phyloP scores from a whole-genome alignment of 2,329 filamentous ascomycete species.

The Talaromyces amestolkiae region DNA sequence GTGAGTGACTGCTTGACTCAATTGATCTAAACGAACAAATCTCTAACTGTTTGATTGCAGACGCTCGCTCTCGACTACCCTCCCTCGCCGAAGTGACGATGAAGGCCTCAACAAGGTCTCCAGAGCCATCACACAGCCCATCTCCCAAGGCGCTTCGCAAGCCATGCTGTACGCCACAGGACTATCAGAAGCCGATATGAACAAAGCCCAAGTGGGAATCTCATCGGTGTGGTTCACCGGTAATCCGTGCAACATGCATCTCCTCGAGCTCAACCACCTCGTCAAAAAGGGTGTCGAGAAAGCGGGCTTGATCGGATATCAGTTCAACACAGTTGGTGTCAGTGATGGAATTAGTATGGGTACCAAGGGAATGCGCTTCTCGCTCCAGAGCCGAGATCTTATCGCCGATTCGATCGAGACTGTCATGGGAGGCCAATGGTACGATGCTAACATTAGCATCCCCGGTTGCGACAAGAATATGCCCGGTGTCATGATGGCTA shows the following conservation, averaged over 20 bases:
- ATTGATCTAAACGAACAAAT: neutral
- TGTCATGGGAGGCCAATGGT: conserved; percentile 98
- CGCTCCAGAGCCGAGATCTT: conserved; percentile 88
- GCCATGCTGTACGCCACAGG: conserved; percentile 98
- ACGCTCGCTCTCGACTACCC: conserved; percentile 43
- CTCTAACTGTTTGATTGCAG: conserved; percentile 23
- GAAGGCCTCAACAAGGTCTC: conserved; percentile 76
- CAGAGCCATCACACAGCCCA: conserved; percentile 84
- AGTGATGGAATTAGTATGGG: conserved; percentile 98
- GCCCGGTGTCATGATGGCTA: conserved; percentile 87
- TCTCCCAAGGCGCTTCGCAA: conserved; percentile 96
- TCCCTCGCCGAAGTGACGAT: conserved; percentile 50
- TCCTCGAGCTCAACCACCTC: conserved; percentile 80
- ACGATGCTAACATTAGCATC: conserved; percentile 94
- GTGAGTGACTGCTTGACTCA: conserved; percentile 1
- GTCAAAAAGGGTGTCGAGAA: conserved; percentile 70
- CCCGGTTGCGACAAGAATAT: conserved; percentile 99
- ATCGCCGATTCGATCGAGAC: conserved; percentile 99
- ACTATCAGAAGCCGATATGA: conserved; percentile 79
- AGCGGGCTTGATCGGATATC: conserved; percentile 83
- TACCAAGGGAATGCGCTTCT: conserved; percentile 94
- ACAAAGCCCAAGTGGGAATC: conserved; percentile 96
- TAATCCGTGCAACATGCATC: conserved; percentile 99
- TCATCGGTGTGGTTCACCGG: conserved; percentile 97
- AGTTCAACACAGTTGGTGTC: conserved; percentile 99